Evolutionary conservation across 2,329 filamentous ascomycete species (phyloP).

Genomic region (Calonectria pseudoreteaudii): DNA sequence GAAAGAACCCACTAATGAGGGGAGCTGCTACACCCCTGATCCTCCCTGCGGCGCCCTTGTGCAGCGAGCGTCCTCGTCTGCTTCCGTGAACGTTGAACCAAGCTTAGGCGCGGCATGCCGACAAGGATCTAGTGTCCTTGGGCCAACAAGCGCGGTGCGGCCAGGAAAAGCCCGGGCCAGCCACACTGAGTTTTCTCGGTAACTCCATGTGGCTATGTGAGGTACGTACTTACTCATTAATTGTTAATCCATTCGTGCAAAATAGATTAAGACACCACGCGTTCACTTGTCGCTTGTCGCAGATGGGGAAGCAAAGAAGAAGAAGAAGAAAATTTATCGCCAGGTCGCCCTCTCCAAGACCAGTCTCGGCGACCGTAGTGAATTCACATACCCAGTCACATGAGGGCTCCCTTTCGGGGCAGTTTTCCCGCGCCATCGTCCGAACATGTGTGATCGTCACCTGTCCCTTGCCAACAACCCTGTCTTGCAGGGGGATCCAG

Average conservation of each 20-base stretch:
- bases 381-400: not conserved
- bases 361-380: not conserved
- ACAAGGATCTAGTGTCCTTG: constrained; percentile 40
- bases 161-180: constrained; percentile 31
- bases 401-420: not conserved
- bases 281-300: not conserved
- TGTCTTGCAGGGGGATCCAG: constrained; percentile 20
- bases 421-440: constrained; percentile 18
- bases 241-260: not conserved
- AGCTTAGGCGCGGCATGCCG: constrained; percentile 45
- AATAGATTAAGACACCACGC: constrained; percentile 17
- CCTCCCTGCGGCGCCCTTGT: constrained; percentile 26
- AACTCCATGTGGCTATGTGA: constrained; percentile 24
- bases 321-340: not conserved
- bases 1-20: constrained; percentile 3
- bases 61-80: constrained; percentile 28
- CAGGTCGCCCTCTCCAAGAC: not conserved
- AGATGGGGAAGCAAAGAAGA: not conserved
- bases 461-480: constrained; percentile 20
- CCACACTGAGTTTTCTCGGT: constrained; percentile 39
- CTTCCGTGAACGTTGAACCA: constrained; percentile 45
- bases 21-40: constrained; percentile 22
- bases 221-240: constrained; percentile 3
- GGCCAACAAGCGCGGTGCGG: constrained; percentile 37
- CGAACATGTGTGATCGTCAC: constrained; percentile 29